phyloP scores from a whole-genome alignment of 2,329 filamentous ascomycete species.

The Talaromyces amestolkiae region DNA sequence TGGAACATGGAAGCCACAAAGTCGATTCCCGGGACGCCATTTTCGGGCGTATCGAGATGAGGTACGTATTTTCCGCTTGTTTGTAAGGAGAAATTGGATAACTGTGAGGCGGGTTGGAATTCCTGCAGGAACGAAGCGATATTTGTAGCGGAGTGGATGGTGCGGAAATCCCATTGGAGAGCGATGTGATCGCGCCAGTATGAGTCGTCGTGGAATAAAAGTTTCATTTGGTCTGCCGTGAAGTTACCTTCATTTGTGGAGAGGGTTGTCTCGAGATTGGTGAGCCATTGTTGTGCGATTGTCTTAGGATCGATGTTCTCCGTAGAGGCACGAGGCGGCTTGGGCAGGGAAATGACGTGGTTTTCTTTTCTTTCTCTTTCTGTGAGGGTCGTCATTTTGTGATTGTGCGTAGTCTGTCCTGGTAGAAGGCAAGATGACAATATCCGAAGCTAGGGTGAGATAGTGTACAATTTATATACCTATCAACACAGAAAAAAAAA shows the following conservation, averaged over 20 bases:
- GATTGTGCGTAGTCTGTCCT: not conserved
- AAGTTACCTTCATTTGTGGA: conserved; percentile 21
- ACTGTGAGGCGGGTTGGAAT: conserved; percentile 27
- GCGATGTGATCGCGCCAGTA: conserved; percentile 45
- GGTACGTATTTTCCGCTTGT: conserved; percentile 35
- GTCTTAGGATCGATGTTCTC: conserved; percentile 23
- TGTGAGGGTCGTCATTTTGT: conserved; percentile 9
- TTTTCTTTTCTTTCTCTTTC: conserved; percentile 16
- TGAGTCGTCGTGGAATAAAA: conserved; percentile 39
- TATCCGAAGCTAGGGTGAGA: not conserved
- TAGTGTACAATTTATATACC: not conserved
- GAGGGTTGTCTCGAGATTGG: conserved; percentile 28
- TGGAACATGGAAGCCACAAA: conserved; percentile 39
- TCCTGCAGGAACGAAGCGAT: conserved; percentile 33
- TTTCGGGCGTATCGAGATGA: conserved; percentile 27
- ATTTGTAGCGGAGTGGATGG: conserved; percentile 30
- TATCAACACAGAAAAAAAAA: not conserved
- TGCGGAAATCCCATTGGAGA: conserved; percentile 41
- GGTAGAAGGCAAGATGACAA: not conserved
- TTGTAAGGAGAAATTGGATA: conserved; percentile 34
- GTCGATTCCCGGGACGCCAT: conserved; percentile 20
- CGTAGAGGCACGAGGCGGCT: conserved; percentile 22
- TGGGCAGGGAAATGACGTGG: conserved; percentile 34
- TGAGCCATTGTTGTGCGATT: conserved; percentile 36
- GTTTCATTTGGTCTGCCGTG: conserved; percentile 30